Base-by-base conservation (phyloP, 805 yeast genomes). In the Jamesozyma piceae region DNA sequence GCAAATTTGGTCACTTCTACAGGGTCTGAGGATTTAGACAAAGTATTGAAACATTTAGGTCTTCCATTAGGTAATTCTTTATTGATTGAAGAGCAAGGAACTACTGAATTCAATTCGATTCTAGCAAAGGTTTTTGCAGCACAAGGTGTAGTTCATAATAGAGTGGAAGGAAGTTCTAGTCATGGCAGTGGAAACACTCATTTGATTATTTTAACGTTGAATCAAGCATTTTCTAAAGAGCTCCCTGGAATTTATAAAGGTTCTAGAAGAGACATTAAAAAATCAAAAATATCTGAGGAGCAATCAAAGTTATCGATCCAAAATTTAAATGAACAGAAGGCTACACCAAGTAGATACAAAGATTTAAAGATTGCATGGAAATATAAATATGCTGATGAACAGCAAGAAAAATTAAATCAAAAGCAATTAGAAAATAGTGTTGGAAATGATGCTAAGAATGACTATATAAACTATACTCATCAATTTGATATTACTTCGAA, bases 291-390 rank as follows among this genome's bases (percentile, higher is more conserved):
- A 3, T 57, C 64, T 15, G 73, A 72, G 43, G 74, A 80, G 45
- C 82, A 82, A 53, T 66, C 75, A 11, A 76, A 79, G 51, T 55
- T 85, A 5, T 78, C 84, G 43, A 90, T 83, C 3, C 75, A 80
- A 26, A 84, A 84, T 55, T 56, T 82, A 53, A 62, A 76, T 2
- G 74, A 73, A 28, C 47, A 49, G 43, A 47, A 53, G 22, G 30
- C 46, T 18, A 41, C 50, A 20, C 51, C 58, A 35, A 40, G 52
- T 15, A 51, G 60, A 43, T 48, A 50, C 37, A 47, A 64, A 5
- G 85, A 81, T 49, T 66, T 89, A 72, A 84, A 80, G 57, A 89
- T 89, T 51, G 97, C 97, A 1, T 89, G 97, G 97, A 74, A 97
- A 54, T 89, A 89, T 55, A 92, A 90, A 0, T 63, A 69, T 42